A percentile compares a stretch with the other conserved stretches of the same genome.
Conservation (phyloP, 2,329 filamentous ascomycete species). For the Fusarium solani-melongenae region DNA sequence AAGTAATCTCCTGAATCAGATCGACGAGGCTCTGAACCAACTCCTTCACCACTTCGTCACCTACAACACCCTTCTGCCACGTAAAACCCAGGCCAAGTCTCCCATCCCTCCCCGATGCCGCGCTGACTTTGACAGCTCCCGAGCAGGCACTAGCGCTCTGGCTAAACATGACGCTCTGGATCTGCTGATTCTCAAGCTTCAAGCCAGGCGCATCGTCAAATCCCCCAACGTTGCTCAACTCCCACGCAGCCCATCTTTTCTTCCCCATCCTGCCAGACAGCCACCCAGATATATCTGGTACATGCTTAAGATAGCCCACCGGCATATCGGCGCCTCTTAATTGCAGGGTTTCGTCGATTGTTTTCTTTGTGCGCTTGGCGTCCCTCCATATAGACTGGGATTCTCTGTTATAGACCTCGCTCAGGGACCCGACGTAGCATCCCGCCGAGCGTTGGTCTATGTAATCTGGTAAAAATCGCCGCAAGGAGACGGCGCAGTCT, state of each 20-base stretch:
- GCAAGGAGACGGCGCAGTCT: slow-evolving; percentile 17
- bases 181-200: not conserved
- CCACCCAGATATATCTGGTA: not conserved
- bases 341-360: not conserved
- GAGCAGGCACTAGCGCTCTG: not conserved
- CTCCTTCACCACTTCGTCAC: not conserved
- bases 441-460: slow-evolving; percentile 2
- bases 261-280: not conserved
- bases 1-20: not conserved
- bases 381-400: not conserved
- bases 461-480: not conserved
- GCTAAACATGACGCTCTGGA: not conserved
- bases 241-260: not conserved
- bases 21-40: not conserved
- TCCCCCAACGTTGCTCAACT: not conserved
- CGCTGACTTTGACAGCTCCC: not conserved
- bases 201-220: not conserved
- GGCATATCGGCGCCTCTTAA: not conserved
- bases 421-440: slow-evolving; percentile 23
- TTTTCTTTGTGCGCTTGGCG: not conserved
- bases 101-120: not conserved
- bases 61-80: not conserved
- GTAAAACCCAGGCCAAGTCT: not conserved
- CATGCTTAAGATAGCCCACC: not conserved
- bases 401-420: slow-evolving; percentile 2